phyloP scores from a whole-genome alignment of 1,284 basidiomycete species.

The Ceratobasidium sp. region DNA sequence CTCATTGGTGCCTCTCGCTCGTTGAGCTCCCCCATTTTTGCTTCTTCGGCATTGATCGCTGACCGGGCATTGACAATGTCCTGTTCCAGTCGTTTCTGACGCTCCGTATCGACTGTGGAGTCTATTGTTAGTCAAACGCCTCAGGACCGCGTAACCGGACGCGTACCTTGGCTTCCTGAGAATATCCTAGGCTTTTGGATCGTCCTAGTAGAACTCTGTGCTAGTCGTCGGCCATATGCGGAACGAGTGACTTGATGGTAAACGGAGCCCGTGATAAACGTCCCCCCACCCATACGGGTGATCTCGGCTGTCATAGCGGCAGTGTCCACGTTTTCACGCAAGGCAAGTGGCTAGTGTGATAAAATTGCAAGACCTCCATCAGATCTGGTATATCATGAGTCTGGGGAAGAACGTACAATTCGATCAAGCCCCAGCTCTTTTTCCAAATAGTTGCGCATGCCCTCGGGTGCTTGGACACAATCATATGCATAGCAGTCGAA shows the following conservation, averaged over 20 bases:
- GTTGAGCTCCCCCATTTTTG: constrained; percentile 32
- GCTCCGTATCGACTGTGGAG: constrained; percentile 33
- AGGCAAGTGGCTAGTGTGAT: constrained; percentile 67
- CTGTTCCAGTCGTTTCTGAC: constrained; percentile 39
- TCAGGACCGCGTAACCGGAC: not conserved
- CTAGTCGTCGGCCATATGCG: constrained; percentile 41
- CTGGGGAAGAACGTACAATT: constrained; percentile 61
- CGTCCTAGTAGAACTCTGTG: constrained; percentile 42
- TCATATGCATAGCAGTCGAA: constrained; percentile 90
- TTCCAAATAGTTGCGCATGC: constrained; percentile 70
- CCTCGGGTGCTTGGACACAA: constrained; percentile 73
- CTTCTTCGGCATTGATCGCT: constrained; percentile 18
- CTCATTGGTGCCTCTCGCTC: constrained; percentile 10
- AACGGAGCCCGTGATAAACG: constrained; percentile 71
- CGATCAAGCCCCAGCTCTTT: constrained; percentile 72
- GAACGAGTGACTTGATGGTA: constrained; percentile 72
- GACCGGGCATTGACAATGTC: constrained; percentile 28
- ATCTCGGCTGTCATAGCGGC: constrained; percentile 57
- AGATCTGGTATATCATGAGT: not conserved
- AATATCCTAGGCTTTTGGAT: constrained; percentile 45
- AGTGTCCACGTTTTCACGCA: constrained; percentile 65
- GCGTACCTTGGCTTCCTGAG: constrained; percentile 29
- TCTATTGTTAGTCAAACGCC: not conserved
- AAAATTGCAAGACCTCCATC: constrained; percentile 12
- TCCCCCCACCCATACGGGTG: constrained; percentile 58